Conservation (phyloP, 2,329 filamentous ascomycete genomes). For the Lasiodiplodia sp. region DNA sequence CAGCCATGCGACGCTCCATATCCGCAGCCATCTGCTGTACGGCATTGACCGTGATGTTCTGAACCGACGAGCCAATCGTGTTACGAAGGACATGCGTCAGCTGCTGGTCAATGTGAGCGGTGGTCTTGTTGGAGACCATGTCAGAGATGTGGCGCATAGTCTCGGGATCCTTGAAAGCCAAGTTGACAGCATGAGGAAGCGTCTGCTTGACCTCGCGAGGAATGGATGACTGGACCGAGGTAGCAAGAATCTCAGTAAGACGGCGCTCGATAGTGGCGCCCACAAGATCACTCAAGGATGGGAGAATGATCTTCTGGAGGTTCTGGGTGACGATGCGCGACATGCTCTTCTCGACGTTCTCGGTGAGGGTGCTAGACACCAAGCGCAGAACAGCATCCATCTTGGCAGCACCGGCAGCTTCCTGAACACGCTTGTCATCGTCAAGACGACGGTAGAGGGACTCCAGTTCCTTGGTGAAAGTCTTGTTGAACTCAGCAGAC, state of each 20-base stretch:
- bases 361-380: slow-evolving; percentile 71
- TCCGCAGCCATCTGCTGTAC: slow-evolving; percentile 73
- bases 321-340: slow-evolving; percentile 77
- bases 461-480: slow-evolving; percentile 58
- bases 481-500: slow-evolving; percentile 57
- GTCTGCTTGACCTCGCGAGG: slow-evolving; percentile 75
- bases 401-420: slow-evolving; percentile 68
- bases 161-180: slow-evolving; percentile 76
- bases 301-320: slow-evolving; percentile 78
- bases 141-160: slow-evolving; percentile 77
- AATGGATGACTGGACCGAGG: slow-evolving; percentile 70
- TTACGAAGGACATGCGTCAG: slow-evolving; percentile 67
- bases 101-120: slow-evolving; percentile 73
- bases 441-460: slow-evolving; percentile 67
- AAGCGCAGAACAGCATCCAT: slow-evolving; percentile 73
- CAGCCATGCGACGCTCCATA: slow-evolving; percentile 67
- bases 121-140: slow-evolving; percentile 71
- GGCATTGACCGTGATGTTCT: slow-evolving; percentile 68
- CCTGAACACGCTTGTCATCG: slow-evolving; percentile 72
- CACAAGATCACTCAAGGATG: slow-evolving; percentile 73
- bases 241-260: slow-evolving; percentile 71
- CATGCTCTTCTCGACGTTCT: slow-evolving; percentile 78
- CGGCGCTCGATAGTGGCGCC: slow-evolving; percentile 74
- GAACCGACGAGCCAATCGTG: slow-evolving; percentile 69
- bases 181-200: slow-evolving; percentile 71